Evolutionary conservation across 106 monocot genomes (phyloP), one percentile per base, ranked within the genome.

Genomic region (Ottelia alismoides): DNA sequence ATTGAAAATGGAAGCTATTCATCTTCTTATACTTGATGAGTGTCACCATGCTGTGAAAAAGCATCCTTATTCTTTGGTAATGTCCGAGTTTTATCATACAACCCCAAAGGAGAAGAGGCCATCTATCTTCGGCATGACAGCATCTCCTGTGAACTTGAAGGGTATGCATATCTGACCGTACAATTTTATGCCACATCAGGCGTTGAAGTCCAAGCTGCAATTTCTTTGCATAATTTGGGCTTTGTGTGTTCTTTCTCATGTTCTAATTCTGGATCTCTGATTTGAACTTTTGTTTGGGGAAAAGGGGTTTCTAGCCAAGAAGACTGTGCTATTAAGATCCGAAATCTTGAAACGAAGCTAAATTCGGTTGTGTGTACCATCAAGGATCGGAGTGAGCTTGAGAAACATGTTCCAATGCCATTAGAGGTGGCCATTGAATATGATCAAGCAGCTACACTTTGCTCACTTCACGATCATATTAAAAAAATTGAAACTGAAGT

Each of bases 41-140:
- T 96, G 96, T 48, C 96, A 96, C 76, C 96, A 96, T 74, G 96
- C 96, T 62, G 96, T 96, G 11, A 96, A 96, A 72, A 89, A 96
- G 61, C 96, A 96, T 74, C 96, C 96, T 44, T 96, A 96, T 79
- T 96, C 96, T 21, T 66, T 96, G 29, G 96, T 96, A 31, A 96
- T 96, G 96, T 96, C 96, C 43, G 96, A 98, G 70, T 98, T 98
- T 56, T 98, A 98, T 72, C 96, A 98, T 63, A 98, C 89, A 11
- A 98, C 96, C 29, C 70, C 78, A 22, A 98, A 98, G 72, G 85
- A 98, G 25, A 98, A 82, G 57, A 75, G 96, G 53, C 96, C 96
- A 22, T 63, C 76, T 64, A 79, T 98, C 56, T 98, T 98, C 71
- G 96, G 96, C 29, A 98, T 98, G 96, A 98, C 96, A 12, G 96